Conservation (phyloP, 2,329 filamentous ascomycete species). For the Fusarium humuli region DNA sequence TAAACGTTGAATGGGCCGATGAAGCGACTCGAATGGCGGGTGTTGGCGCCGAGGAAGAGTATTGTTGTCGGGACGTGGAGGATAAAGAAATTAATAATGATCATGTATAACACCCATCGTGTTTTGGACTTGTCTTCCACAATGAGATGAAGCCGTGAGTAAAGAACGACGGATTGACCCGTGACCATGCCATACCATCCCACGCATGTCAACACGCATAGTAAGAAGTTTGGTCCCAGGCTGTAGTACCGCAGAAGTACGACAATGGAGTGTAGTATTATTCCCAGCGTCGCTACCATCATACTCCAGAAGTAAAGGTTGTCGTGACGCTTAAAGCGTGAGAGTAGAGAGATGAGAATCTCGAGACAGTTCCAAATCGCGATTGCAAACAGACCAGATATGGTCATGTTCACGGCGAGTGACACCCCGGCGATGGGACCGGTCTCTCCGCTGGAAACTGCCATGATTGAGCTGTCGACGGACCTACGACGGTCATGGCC, state of each 20-base stretch:
- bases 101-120: conserved; percentile 36
- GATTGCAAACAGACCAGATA: conserved; percentile 36
- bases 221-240: conserved; percentile 31
- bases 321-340: conserved; percentile 34
- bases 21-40: conserved; percentile 10
- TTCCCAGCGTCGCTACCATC: conserved; percentile 26
- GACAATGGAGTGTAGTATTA: conserved; percentile 29
- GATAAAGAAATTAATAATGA: conserved; percentile 35
- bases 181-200: conserved; percentile 42
- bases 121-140: conserved; percentile 33
- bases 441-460: conserved; percentile 19
- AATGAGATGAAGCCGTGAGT: conserved; percentile 33
- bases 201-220: conserved; percentile 34
- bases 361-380: conserved; percentile 36
- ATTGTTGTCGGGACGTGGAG: conserved; percentile 30
- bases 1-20: conserved; percentile 34
- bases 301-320: conserved; percentile 38
- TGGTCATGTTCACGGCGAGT: conserved; percentile 32
- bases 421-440: conserved; percentile 20
- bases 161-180: conserved; percentile 35
- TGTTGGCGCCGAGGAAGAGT: conserved; percentile 34
- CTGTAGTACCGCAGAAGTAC: conserved; percentile 37
- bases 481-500: conserved; percentile 25
- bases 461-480: conserved; percentile 27
- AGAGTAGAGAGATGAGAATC: conserved; percentile 33